Conservation (phyloP, 345 rosid species). For the Ceriops tagal region DNA sequence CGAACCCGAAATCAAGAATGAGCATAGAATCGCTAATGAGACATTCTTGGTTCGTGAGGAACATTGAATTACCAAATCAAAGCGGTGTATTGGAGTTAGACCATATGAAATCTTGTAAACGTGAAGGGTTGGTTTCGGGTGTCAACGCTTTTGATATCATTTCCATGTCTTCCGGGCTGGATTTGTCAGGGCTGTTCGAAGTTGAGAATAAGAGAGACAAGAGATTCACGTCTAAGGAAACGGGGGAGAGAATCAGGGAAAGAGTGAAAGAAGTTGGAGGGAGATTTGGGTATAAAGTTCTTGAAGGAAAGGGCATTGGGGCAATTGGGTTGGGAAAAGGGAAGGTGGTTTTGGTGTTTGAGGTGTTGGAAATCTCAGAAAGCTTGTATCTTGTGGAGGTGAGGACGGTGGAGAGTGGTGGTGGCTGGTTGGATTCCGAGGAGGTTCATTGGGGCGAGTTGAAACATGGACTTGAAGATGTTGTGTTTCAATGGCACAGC, state of each 20-base stretch:
- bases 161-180: slow-evolving; percentile 61
- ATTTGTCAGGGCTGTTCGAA: slow-evolving; percentile 66
- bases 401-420: slow-evolving; percentile 50
- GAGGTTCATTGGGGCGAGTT: slow-evolving; percentile 63
- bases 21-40: slow-evolving; percentile 45
- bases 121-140: not conserved
- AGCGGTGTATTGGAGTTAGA: slow-evolving; percentile 35
- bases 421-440: slow-evolving; percentile 44
- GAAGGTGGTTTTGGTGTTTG: slow-evolving; percentile 44
- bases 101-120: slow-evolving; percentile 12
- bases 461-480: slow-evolving; percentile 54
- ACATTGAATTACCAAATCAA: slow-evolving; percentile 45
- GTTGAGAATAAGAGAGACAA: slow-evolving; percentile 38
- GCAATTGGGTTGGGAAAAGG: slow-evolving; percentile 63
- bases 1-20: slow-evolving; percentile 70
- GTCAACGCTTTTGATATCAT: slow-evolving; percentile 77
- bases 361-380: slow-evolving; percentile 45
- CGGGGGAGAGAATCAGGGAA: slow-evolving; percentile 49
- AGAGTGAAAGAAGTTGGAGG: slow-evolving; percentile 57
- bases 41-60: slow-evolving; percentile 57
- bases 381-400: slow-evolving; percentile 54
- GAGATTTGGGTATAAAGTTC: slow-evolving; percentile 59
- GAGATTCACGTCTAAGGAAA: slow-evolving; percentile 54
- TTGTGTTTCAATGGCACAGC: slow-evolving; percentile 58
- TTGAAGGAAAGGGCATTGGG: slow-evolving; percentile 52